Percentiles rank a stretch among this genome's conserved stretches.
Evolutionary conservation across 2,329 filamentous ascomycete genomes (phyloP).

Genomic region (Pseudogymnoascus sp.): DNA sequence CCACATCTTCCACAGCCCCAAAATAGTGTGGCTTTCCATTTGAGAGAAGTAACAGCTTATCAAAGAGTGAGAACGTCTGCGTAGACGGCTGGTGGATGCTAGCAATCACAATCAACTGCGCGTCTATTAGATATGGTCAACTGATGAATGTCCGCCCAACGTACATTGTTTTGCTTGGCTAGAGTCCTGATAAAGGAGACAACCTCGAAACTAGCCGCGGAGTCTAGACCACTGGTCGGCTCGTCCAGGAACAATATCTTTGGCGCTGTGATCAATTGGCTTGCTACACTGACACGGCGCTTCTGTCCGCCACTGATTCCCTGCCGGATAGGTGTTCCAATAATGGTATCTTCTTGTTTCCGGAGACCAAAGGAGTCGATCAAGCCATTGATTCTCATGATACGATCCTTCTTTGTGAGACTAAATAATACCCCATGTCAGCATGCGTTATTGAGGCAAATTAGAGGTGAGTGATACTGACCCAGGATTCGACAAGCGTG

Average conservation of each 20-base stretch:
- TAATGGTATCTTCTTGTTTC: slow-evolving; percentile 56
- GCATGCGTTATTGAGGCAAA: background rate
- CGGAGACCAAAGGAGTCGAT: slow-evolving; percentile 64
- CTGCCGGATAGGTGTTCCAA: slow-evolving; percentile 65
- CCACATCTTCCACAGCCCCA: slow-evolving; percentile 49
- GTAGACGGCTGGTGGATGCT: slow-evolving; percentile 84
- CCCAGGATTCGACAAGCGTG: slow-evolving; percentile 51
- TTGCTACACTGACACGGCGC: slow-evolving; percentile 45
- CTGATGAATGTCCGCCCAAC: slow-evolving; percentile 20
- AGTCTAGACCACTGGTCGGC: slow-evolving; percentile 46
- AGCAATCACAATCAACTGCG: slow-evolving; percentile 64
- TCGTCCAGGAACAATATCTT: slow-evolving; percentile 46
- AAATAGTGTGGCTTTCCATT: slow-evolving; percentile 64
- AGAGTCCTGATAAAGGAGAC: slow-evolving; percentile 61
- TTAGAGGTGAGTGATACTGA: slow-evolving; percentile 22
- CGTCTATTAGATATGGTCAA: slow-evolving; percentile 18
- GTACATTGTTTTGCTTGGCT: slow-evolving; percentile 55
- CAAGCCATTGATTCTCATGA: slow-evolving; percentile 35
- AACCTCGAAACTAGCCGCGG: slow-evolving; percentile 63
- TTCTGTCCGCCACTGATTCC: slow-evolving; percentile 51
- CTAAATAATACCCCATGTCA: slow-evolving; percentile 1
- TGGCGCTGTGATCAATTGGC: slow-evolving; percentile 47
- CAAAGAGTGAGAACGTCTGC: slow-evolving; percentile 69
- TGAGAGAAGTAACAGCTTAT: slow-evolving; percentile 68
- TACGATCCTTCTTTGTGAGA: slow-evolving; percentile 5